These are phyloP conservation scores for Lentinula edodes DNA, from an alignment of 768 basidiomycete genomes.

Conservation along the genomic window DNA sequence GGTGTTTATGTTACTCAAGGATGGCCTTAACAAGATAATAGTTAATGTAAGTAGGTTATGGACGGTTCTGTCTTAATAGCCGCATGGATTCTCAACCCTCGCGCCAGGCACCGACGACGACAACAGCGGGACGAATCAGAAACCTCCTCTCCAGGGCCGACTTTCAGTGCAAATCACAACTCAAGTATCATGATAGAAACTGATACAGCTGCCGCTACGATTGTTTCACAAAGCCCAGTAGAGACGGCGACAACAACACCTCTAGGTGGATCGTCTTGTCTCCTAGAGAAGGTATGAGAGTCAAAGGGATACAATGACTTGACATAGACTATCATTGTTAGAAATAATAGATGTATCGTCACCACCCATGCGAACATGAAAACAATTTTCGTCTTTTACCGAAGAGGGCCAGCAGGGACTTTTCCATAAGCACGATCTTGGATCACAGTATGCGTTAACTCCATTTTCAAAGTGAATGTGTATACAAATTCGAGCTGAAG, in stretches of 20 bases:
- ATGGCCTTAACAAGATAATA: too few relatives aligned
- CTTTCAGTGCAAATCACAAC: not conserved
- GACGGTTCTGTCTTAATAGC: constrained; percentile 43
- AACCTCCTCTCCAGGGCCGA: not conserved
- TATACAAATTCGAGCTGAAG: too few relatives aligned
- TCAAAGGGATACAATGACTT: not conserved
- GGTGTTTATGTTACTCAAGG: constrained; percentile 3
- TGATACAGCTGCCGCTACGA: not conserved
- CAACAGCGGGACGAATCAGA: not conserved
- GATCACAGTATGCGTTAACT: too few relatives aligned
- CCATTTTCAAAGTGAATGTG: too few relatives aligned
- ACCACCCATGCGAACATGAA: not conserved
- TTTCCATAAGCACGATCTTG: too few relatives aligned
- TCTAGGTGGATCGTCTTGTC: not conserved
- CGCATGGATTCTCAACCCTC: constrained; percentile 44
- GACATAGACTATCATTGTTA: too few relatives aligned
- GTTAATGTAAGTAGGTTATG: constrained; percentile 26
- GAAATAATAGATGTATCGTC: too few relatives aligned
- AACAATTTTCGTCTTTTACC: too few relatives aligned
- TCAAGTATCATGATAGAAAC: not conserved
- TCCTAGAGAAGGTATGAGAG: not conserved
- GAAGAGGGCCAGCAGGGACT: too few relatives aligned
- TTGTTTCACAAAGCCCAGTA: not conserved
- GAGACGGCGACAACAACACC: not conserved
- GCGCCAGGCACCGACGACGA: constrained; percentile 20